These are phyloP conservation scores for Phytophthora ramorum DNA, from an alignment of 352 stramenopile genomes.

Conservation along the genomic window DNA sequence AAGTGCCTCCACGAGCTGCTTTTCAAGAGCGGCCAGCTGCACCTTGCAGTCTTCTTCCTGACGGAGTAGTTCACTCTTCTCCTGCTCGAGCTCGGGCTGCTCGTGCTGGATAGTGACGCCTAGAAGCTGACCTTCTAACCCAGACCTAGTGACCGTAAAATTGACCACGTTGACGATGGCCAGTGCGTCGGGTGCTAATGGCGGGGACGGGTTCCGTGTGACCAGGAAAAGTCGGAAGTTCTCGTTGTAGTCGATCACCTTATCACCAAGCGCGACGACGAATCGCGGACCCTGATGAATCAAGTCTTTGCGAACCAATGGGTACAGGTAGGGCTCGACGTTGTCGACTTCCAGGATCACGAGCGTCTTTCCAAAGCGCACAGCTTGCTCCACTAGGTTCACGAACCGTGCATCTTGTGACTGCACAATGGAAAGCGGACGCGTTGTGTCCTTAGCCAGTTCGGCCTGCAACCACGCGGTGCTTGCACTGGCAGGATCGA, in stretches of 20 bases:
- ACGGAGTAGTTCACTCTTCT: conserved; percentile 92
- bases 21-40: conserved; percentile 93
- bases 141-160: conserved; percentile 95
- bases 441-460: conserved; percentile 83
- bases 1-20: conserved; percentile 93
- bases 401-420: conserved; percentile 89
- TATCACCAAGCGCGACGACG: conserved; percentile 92
- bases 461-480: conserved; percentile 92
- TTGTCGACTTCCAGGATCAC: conserved; percentile 93
- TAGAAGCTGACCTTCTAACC: conserved; percentile 94
- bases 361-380: conserved; percentile 97
- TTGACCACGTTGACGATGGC: conserved; percentile 95
- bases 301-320: conserved; percentile 91
- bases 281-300: conserved; percentile 91
- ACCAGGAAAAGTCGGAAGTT: conserved; percentile 94
- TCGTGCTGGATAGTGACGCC: conserved; percentile 95
- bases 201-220: conserved; percentile 90
- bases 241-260: conserved; percentile 95
- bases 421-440: conserved; percentile 90
- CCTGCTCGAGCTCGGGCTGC: conserved; percentile 93
- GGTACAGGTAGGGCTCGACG: conserved; percentile 94
- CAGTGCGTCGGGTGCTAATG: conserved; percentile 87
- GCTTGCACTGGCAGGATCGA: conserved; percentile 92
- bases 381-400: conserved; percentile 93
- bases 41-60: conserved; percentile 96